Conservation (phyloP, 495 filamentous ascomycete species). For the Penicillium steckii region DNA sequence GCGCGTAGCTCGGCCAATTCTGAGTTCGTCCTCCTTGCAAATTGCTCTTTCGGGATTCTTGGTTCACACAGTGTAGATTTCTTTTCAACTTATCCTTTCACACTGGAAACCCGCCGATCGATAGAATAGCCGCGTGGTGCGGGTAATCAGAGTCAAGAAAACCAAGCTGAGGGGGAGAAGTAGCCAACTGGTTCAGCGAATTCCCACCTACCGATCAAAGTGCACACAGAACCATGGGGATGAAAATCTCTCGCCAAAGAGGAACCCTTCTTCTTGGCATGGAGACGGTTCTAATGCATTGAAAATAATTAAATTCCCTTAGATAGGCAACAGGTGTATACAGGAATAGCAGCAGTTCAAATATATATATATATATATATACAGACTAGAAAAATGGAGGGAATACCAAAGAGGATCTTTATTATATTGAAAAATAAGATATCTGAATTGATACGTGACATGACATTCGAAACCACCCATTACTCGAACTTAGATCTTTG, state of each 20-base stretch:
- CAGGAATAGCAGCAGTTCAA: background rate
- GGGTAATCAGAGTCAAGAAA: background rate
- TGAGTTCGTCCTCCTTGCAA: background rate
- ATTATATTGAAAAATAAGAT: background rate
- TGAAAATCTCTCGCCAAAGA: background rate
- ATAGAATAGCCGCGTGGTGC: background rate
- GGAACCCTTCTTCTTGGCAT: background rate
- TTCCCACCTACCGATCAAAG: background rate
- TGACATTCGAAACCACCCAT: background rate
- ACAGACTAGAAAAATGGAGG: too few species aligned
- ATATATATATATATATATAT: background rate
- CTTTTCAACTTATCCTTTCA: background rate
- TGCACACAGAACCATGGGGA: background rate
- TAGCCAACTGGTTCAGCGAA: background rate
- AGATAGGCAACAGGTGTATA: background rate
- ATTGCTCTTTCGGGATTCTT: background rate
- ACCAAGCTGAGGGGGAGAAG: background rate
- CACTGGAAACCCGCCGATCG: too few species aligned
- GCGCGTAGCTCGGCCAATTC: too few species aligned
- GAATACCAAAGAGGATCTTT: background rate
- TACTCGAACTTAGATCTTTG: background rate
- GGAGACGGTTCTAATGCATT: background rate
- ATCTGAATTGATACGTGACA: background rate
- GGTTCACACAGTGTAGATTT: background rate
- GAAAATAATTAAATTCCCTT: background rate